phyloP scores from a whole-genome alignment of 257 asterid species.

The Gentiana straminea region DNA sequence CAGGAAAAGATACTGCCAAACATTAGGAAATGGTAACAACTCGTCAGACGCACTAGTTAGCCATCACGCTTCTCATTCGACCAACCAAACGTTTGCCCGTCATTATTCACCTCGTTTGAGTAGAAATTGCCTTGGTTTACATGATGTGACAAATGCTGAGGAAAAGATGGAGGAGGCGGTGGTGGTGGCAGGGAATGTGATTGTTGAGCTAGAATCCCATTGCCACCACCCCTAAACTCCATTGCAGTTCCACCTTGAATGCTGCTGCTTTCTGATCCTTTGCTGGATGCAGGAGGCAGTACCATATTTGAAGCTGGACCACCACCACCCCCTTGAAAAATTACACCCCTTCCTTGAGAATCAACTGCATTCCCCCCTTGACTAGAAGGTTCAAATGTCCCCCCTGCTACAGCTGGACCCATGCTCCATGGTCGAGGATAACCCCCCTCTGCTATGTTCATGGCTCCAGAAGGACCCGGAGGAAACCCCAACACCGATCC shows the following conservation, averaged over 20 bases:
- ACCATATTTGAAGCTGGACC: slow-evolving; percentile 31
- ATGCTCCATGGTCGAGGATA: slow-evolving; percentile 70
- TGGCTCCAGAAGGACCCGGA: slow-evolving; percentile 48
- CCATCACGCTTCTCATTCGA: slow-evolving; percentile 42
- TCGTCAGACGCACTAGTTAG: slow-evolving; percentile 25
- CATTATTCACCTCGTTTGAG: slow-evolving; percentile 44
- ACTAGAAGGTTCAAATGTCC: slow-evolving; percentile 52
- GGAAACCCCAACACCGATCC: slow-evolving; percentile 55
- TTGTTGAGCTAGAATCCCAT: slow-evolving; percentile 46
- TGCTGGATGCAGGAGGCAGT: slow-evolving; percentile 27
- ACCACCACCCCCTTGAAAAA: slow-evolving; percentile 30
- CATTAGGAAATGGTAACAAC: background rate
- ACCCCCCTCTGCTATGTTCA: slow-evolving; percentile 43
- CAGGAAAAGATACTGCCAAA: no score
- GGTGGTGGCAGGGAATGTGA: slow-evolving; percentile 49
- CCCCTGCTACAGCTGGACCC: slow-evolving; percentile 28
- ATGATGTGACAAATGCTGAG: slow-evolving; percentile 42
- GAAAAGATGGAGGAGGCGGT: slow-evolving; percentile 56
- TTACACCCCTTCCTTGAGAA: slow-evolving; percentile 24
- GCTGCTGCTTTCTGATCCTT: slow-evolving; percentile 37
- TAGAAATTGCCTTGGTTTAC: slow-evolving; percentile 45
- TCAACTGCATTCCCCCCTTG: slow-evolving; percentile 20
- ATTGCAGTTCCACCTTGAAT: slow-evolving; percentile 32
- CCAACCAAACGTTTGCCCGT: slow-evolving; percentile 71
- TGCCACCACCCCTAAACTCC: slow-evolving; percentile 51